Evolutionary conservation across 768 basidiomycete genomes (phyloP), one percentile per base, ranked within the genome.

Genomic region (Pleurotus tuoliensis): DNA sequence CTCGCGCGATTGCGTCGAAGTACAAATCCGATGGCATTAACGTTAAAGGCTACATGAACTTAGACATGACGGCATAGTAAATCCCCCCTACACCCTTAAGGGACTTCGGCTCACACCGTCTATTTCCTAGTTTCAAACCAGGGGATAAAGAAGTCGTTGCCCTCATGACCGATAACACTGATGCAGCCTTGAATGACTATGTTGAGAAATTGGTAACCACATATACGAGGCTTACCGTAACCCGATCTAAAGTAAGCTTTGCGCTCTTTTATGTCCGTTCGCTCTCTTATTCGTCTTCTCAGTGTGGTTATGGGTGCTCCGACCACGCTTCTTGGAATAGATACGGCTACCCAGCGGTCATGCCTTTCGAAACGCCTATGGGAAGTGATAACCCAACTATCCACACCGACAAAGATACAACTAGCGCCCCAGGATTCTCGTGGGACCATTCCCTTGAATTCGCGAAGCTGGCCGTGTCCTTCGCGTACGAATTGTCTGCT

Each of bases 401-500:
- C 30, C 79, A 79, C 67, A 69, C 69, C 2, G 51, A 70, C 55
- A 70, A 61, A 59, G 81, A 84, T 60, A 78, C 81, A 38, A 78
- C 74, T 11, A 71, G 69, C 62, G 68, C 75, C 61, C 70, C 67
- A 27, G 78, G 80, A 41, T 81, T 82, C 71, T 73, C 74, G 3
- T 76, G 75, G 71, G 56, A 66, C 8, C 81, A 84, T 63, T 80
- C 81, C 53, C 68, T 81, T 20, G 80, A 85, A 66, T 86, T 86
- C 62, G 78, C 81, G 22, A 85, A 84, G 68, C 71, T 86, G 16
- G 80, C 74, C 15, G 74, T 84, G 11, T 82, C 80, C 1, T 84
- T 82, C 57, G 79, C 77, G 2, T 75, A 83, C 59, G 84, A 86
- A 64, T 61, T 85, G 59, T 65, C 70, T 22, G 49, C 62, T 47